phyloP scores from a whole-genome alignment of 495 filamentous ascomycete species.

The Neurospora sp. region DNA sequence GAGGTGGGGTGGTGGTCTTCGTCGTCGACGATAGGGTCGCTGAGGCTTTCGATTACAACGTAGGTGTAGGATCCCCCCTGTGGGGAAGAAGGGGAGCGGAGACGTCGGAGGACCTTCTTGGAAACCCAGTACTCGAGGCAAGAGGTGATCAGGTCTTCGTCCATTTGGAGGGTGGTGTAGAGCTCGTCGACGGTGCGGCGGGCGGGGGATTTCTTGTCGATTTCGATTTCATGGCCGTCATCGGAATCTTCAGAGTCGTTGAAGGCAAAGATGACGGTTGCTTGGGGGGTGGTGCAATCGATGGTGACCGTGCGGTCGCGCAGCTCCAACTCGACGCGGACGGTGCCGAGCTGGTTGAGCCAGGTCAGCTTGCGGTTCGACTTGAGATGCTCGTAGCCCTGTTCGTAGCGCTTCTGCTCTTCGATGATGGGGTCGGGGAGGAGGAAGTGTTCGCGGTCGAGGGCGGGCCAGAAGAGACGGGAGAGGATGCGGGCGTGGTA shows the following conservation, averaged over 20 bases:
- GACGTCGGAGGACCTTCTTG: conserved; percentile 62
- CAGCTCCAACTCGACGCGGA: conserved; percentile 71
- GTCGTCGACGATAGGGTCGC: conserved; percentile 23
- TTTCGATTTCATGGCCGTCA: conserved; percentile 4
- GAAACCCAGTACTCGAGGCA: conserved; percentile 80
- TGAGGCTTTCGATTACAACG: conserved; percentile 31
- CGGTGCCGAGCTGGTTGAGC: conserved; percentile 73
- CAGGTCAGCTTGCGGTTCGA: conserved; percentile 76
- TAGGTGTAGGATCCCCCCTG: conserved; percentile 10
- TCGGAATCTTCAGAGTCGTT: conserved; percentile 36
- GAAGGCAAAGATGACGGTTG: conserved; percentile 83
- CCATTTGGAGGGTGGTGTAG: conserved; percentile 59
- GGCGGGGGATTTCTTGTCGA: conserved; percentile 15
- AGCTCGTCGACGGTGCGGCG: conserved; percentile 53
- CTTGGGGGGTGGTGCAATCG: conserved; percentile 78
- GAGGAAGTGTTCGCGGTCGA: conserved; percentile 66
- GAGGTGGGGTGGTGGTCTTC: conserved; percentile 23
- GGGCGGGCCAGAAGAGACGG: conserved; percentile 84
- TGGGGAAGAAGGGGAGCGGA: conserved; percentile 16
- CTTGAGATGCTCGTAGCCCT: conserved; percentile 71
- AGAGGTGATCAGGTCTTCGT: conserved; percentile 59
- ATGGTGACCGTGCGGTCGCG: conserved; percentile 63
- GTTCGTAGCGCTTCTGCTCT: conserved; percentile 59
- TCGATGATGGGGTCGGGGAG: conserved; percentile 54
- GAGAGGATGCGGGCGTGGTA: conserved; percentile 80